phyloP scores from a whole-genome alignment of 2,329 filamentous ascomycete genomes.

The Huntiella decipiens region DNA sequence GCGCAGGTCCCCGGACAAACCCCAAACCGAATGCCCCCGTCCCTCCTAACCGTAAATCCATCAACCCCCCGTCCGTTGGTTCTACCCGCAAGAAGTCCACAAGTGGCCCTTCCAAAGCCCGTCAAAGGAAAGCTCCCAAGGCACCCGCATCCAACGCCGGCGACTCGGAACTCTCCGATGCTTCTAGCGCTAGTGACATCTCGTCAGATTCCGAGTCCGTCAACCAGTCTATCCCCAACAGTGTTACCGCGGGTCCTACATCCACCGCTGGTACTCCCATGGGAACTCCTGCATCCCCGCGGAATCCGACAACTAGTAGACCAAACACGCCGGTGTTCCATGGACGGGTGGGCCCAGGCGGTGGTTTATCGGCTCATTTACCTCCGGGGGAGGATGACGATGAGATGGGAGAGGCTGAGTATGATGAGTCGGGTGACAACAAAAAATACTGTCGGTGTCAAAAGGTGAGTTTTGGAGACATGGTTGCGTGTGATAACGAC shows the following conservation, averaged over 20 bases:
- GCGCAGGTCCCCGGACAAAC: conserved; percentile 36
- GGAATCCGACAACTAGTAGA: too few relatives aligned
- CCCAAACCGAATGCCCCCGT: conserved; percentile 26
- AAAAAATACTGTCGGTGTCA: conserved; percentile 73
- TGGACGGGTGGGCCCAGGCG: not conserved
- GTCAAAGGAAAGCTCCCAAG: conserved; percentile 40
- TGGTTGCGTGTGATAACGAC: conserved; percentile 78
- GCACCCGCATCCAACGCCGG: conserved; percentile 43
- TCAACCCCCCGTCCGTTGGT: conserved; percentile 22
- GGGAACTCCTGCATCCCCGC: too few relatives aligned
- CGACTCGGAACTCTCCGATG: conserved; percentile 47
- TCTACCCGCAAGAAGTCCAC: conserved; percentile 29
- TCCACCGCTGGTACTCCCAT: too few relatives aligned
- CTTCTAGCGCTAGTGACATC: conserved; percentile 34
- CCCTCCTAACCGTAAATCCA: conserved; percentile 24
- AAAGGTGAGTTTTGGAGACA: conserved; percentile 68
- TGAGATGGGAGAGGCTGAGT: conserved; percentile 34
- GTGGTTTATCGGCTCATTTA: not conserved
- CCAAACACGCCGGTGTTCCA: not conserved
- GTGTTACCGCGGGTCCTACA: too few relatives aligned
- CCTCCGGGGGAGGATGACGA: conserved; percentile 32
- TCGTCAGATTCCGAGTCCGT: conserved; percentile 24
- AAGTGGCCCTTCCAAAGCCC: conserved; percentile 27
- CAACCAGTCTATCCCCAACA: conserved; percentile 9
- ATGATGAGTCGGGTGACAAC: conserved; percentile 56